phyloP scores from a whole-genome alignment of 495 filamentous ascomycete genomes.

The Penicillium verhagenii region DNA sequence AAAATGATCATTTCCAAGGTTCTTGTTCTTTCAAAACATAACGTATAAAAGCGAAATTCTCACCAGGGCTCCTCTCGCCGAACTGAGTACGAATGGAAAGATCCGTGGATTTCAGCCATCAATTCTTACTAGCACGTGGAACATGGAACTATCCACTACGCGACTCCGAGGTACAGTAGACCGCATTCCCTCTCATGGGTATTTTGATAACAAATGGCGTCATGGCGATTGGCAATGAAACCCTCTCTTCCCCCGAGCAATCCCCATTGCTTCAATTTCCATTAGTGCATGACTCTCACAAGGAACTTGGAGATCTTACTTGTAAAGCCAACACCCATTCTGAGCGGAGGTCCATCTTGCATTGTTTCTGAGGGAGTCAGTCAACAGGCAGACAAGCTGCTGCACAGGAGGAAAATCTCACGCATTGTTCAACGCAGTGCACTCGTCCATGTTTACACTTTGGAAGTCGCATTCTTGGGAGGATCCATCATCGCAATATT shows the following conservation, averaged over 20 bases:
- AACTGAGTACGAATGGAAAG: background rate
- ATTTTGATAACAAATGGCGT: background rate
- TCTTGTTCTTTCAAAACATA: too few relatives aligned
- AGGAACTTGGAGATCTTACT: background rate
- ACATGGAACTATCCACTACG: background rate
- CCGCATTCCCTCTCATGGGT: background rate
- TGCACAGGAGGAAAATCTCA: background rate
- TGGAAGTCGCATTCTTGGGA: background rate
- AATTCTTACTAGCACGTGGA: too few relatives aligned
- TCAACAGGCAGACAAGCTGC: background rate
- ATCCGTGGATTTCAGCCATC: too few relatives aligned
- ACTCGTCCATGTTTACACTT: background rate
- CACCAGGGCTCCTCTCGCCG: background rate
- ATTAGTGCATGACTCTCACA: background rate
- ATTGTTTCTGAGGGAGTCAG: background rate
- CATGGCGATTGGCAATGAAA: background rate
- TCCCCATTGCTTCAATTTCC: background rate
- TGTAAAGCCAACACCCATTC: background rate
- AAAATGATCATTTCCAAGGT: too few relatives aligned
- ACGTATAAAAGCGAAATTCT: too few relatives aligned
- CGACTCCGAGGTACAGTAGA: background rate
- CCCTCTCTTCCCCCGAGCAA: background rate
- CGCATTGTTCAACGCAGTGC: background rate
- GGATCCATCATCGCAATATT: background rate
- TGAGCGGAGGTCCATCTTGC: background rate